phyloP scores from a whole-genome alignment of 352 stramenopile species.

The Pythium insidiosum region DNA sequence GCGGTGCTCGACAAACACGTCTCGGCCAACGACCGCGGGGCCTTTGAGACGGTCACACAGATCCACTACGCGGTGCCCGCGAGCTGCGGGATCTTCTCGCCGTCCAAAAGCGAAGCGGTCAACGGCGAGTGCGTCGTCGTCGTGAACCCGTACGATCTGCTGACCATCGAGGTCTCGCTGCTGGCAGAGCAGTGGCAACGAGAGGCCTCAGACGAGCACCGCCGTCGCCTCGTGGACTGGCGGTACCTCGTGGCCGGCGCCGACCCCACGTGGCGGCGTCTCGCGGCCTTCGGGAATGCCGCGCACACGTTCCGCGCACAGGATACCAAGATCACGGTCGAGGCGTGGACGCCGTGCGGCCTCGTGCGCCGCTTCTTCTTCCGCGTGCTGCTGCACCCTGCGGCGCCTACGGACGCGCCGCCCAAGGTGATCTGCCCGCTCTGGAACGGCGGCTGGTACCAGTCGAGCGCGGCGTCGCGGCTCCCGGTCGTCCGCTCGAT shows the following conservation, averaged over 20 bases:
- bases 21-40: neutral
- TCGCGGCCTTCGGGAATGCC: neutral
- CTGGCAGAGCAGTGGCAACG: neutral
- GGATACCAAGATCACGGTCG: slow-evolving; percentile 14
- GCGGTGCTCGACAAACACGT: slow-evolving; percentile 4
- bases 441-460: neutral
- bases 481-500: slow-evolving; percentile 22
- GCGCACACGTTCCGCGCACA: slow-evolving; percentile 1
- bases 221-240: slow-evolving; percentile 5
- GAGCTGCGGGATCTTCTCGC: slow-evolving; percentile 1
- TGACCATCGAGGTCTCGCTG: too few relatives aligned
- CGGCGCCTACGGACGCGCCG: slow-evolving; percentile 53
- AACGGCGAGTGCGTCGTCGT: too few relatives aligned
- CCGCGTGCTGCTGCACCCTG: slow-evolving; percentile 41
- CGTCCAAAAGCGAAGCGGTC: slow-evolving; percentile 1
- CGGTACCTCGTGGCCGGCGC: slow-evolving; percentile 1
- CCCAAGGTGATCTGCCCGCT: too few relatives aligned
- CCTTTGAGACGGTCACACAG: neutral
- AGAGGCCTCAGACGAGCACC: neutral
- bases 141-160: too few relatives aligned
- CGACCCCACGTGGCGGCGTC: neutral
- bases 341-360: slow-evolving; percentile 53
- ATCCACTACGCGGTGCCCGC: neutral
- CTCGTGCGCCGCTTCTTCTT: slow-evolving; percentile 36
- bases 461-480: slow-evolving; percentile 16